Base-by-base conservation (phyloP, 108 stramenopile species). In the Skeletonema grethae region DNA sequence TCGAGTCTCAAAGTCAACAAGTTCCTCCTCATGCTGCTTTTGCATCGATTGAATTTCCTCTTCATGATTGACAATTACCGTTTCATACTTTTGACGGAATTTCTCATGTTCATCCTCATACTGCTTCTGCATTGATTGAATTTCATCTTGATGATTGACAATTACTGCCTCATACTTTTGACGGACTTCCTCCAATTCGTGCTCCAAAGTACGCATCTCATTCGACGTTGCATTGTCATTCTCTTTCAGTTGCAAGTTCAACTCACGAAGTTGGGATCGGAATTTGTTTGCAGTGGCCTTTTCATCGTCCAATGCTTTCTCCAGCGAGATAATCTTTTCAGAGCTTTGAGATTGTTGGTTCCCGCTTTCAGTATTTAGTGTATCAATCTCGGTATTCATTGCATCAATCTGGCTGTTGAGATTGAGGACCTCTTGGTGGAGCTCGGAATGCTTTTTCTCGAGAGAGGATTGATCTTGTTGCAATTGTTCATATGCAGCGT, bases 181-280 rank as follows among this genome's bases (percentile, higher is more conserved):
- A 53, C 50, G 50, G 7, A 53, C 50, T 53, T 53, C 50, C 8
- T 53, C 50, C 15, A 53, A 7, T 53, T 53, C 50, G 9, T 8
- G 50, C 22, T 53, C 50, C 50, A 53, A 53, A 24, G 15, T 53
- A 8, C 50, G 50, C 20, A 53, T 6, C 50, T 53, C 7, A 22
- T 22, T 53, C 22, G 50, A 24, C 45, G 32, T 58, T 58, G 45
- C 57, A 3, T 36, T 46, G 3, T n/a, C 58, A 63, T 65, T 55
- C 24, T 67, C 61, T 28, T 69, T 63, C 41, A 65, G 8, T 38
- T 77, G 38, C 15, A 65, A 12, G 28, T 69, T 67, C 68, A 77
- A 62, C 20, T 70, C 58, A 1, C 56, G 43, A 36, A 69, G 58
- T 34, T 71, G 57, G 22, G 34, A 25, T 5, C 64, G 63, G 31